Evolutionary conservation across 2,329 filamentous ascomycete genomes (phyloP).

Genomic region (Teratosphaeria gauchensis): DNA sequence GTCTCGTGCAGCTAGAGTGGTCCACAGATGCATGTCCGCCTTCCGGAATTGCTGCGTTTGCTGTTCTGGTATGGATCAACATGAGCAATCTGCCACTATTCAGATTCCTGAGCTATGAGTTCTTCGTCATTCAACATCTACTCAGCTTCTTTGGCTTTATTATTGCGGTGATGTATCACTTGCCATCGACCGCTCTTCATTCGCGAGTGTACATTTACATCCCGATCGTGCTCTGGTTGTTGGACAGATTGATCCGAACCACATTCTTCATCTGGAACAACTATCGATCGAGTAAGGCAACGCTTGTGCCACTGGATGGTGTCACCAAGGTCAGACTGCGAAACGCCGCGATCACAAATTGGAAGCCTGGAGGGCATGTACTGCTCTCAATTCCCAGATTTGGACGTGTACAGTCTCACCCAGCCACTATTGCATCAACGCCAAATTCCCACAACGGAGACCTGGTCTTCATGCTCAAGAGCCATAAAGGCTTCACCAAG

Average conservation of each 20-base stretch:
- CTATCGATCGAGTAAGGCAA: slow-evolving; percentile 16
- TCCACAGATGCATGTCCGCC: slow-evolving; percentile 15
- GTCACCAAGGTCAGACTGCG: slow-evolving; percentile 29
- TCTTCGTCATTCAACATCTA: slow-evolving; percentile 28
- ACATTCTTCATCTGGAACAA: slow-evolving; percentile 26
- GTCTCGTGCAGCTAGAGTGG: slow-evolving; percentile 17
- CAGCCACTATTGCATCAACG: slow-evolving; percentile 20
- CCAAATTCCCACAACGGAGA: slow-evolving; percentile 17
- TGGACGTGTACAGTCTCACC: slow-evolving; percentile 18
- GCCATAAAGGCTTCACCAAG: slow-evolving; percentile 20
- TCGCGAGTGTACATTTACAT: slow-evolving; percentile 21
- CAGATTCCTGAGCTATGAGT: slow-evolving; percentile 17
- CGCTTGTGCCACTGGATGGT: slow-evolving; percentile 19
- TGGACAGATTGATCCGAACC: slow-evolving; percentile 20
- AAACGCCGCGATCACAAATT: slow-evolving; percentile 26
- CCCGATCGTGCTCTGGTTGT: slow-evolving; percentile 17
- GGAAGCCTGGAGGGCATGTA: slow-evolving; percentile 23
- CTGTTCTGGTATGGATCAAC: slow-evolving; percentile 22
- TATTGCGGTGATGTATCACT: slow-evolving; percentile 26
- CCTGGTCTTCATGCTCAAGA: slow-evolving; percentile 20
- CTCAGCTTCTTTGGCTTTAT: slow-evolving; percentile 31
- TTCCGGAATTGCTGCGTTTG: slow-evolving; percentile 22
- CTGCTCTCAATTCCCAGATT: slow-evolving; percentile 19
- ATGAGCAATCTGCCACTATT: slow-evolving; percentile 18
- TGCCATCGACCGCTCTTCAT: slow-evolving; percentile 22